Conservation (phyloP, 768 basidiomycete species). For the Punctularia strigosozonata region DNA sequence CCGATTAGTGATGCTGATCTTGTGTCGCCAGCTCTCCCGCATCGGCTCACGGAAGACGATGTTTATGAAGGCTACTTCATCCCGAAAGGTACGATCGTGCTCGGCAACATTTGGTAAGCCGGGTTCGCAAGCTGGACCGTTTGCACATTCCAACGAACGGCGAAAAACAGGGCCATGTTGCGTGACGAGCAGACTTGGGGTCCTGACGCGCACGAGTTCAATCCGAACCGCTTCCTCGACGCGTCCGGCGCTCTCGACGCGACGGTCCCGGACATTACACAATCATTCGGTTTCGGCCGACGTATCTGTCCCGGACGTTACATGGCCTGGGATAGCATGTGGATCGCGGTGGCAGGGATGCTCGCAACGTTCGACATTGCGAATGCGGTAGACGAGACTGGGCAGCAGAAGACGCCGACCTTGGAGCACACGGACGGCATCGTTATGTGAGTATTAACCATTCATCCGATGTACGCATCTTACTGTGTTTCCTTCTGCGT, state of each 20-base stretch:
- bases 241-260: conserved; percentile 9
- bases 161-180: conserved; percentile 18
- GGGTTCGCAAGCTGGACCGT: too few relatives aligned
- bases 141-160: too few relatives aligned
- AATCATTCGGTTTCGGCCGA: conserved; percentile 10
- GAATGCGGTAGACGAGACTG: conserved; percentile 39
- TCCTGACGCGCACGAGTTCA: conserved; percentile 13
- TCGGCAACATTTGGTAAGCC: conserved; percentile 21
- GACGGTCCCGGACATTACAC: background rate
- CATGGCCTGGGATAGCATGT: conserved; percentile 51
- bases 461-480: too few relatives aligned
- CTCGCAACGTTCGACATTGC: conserved; percentile 46
- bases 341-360: conserved; percentile 46
- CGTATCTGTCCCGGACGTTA: conserved; percentile 47
- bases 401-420: too few relatives aligned
- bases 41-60: conserved; percentile 16
- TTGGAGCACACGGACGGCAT: too few relatives aligned
- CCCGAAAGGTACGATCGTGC: conserved; percentile 16
- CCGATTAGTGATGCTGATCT: too few relatives aligned
- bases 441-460: too few relatives aligned
- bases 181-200: conserved; percentile 15
- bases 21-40: conserved; percentile 13
- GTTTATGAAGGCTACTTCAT: conserved; percentile 16
- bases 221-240: conserved; percentile 16
- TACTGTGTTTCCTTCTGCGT: too few relatives aligned